These are phyloP conservation scores for Massariosphaeria phaeospora DNA, from an alignment of 495 filamentous ascomycete genomes.

Conservation along the genomic window DNA sequence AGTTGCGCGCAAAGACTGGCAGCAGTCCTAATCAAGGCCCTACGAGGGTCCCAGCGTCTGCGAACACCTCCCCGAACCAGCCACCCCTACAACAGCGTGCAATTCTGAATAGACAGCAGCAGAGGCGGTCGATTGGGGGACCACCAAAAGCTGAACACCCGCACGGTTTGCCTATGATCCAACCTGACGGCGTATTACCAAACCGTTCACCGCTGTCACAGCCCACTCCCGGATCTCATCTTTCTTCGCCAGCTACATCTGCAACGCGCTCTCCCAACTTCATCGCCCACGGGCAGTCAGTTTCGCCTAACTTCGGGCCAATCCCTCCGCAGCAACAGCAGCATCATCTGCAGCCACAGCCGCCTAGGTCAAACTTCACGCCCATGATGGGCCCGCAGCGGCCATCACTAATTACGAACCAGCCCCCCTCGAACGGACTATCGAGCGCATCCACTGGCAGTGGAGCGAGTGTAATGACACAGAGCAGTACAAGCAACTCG, in stretches of 20 bases:
- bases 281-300: conserved; percentile 61
- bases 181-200: conserved; percentile 35
- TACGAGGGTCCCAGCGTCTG: conserved; percentile 57
- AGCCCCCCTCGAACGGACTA: conserved; percentile 29
- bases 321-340: conserved; percentile 48
- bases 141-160: conserved; percentile 47
- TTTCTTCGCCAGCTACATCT: conserved; percentile 66
- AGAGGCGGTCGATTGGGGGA: conserved; percentile 65
- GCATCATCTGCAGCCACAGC: conserved; percentile 38
- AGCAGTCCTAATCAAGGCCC: conserved; percentile 64
- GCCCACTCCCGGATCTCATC: conserved; percentile 77
- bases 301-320: conserved; percentile 60
- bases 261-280: conserved; percentile 61
- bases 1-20: conserved; percentile 81
- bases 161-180: conserved; percentile 32
- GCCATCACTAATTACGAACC: conserved; percentile 34
- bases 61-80: conserved; percentile 51
- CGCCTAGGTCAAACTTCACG: conserved; percentile 39
- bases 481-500: conserved; percentile 39
- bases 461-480: conserved; percentile 34
- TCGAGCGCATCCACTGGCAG: conserved; percentile 34
- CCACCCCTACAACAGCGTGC: conserved; percentile 67
- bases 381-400: conserved; percentile 33
- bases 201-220: conserved; percentile 55
- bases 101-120: conserved; percentile 63